phyloP scores from a whole-genome alignment of 805 yeast genomes.

The Lipomyces anomalus region DNA sequence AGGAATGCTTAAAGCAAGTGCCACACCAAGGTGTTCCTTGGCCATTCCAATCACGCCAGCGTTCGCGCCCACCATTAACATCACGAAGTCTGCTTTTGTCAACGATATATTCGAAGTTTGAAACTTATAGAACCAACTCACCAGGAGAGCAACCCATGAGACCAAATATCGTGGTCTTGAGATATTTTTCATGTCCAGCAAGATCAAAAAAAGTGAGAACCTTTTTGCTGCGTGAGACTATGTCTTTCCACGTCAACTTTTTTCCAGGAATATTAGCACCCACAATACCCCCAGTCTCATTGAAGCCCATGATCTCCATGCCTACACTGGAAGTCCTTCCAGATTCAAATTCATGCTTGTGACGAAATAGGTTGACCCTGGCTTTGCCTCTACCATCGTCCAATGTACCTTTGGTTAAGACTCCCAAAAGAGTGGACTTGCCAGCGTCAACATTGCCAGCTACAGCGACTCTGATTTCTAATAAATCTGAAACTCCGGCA shows the following conservation, averaged over 20 bases:
- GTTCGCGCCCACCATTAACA: constrained; percentile 26
- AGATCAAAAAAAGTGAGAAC: constrained; percentile 24
- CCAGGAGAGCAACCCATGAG: constrained; percentile 25
- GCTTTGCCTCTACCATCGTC: constrained; percentile 26
- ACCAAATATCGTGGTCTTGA: constrained; percentile 24
- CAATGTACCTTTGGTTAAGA: constrained; percentile 23
- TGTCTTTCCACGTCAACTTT: constrained; percentile 22
- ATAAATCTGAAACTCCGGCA: constrained; percentile 16
- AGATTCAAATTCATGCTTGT: constrained; percentile 22
- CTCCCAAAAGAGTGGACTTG: constrained; percentile 24
- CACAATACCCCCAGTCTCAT: constrained; percentile 13
- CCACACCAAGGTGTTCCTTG: constrained; percentile 23
- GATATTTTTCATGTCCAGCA: constrained; percentile 24
- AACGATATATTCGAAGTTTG: background rate
- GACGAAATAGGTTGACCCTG: constrained; percentile 22
- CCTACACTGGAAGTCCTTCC: constrained; percentile 26
- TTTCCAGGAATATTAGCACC: constrained; percentile 19
- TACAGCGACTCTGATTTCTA: constrained; percentile 24
- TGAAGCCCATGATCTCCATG: constrained; percentile 25
- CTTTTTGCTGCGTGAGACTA: constrained; percentile 18
- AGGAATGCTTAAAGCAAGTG: constrained; percentile 22
- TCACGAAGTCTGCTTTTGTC: constrained; percentile 22
- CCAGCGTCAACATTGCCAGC: constrained; percentile 26
- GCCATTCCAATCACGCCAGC: constrained; percentile 27
- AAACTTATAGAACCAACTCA: background rate